Conservation (phyloP, 129 eudicot genomes). For the Oenanthe sinensis region DNA sequence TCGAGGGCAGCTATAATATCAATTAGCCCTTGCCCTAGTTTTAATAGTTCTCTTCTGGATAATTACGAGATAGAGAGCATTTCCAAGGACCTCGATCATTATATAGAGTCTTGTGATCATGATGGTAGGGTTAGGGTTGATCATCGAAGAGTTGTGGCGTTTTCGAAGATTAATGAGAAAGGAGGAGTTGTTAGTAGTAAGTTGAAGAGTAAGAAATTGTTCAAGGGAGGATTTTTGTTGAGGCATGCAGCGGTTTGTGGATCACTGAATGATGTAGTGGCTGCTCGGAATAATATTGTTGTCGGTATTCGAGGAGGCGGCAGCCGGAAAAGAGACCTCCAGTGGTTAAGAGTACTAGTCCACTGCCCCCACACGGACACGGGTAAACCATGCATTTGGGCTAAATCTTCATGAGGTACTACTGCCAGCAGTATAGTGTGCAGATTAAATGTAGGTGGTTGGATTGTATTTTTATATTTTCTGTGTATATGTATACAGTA, state of each 20-base stretch:
- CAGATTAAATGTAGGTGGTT: conserved; percentile 7
- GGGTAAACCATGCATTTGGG: conserved; percentile 10
- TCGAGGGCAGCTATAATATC: background rate
- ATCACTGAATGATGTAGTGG: conserved; percentile 36
- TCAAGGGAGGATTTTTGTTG: conserved; percentile 21
- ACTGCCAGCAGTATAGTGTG: background rate
- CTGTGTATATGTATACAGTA: too few species aligned
- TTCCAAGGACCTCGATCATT: conserved; percentile 34
- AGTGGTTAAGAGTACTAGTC: conserved; percentile 6
- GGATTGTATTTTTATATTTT: background rate
- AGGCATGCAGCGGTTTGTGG: conserved; percentile 29
- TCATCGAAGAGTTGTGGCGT: conserved; percentile 9
- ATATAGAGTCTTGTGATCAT: conserved; percentile 27
- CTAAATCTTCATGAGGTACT: background rate
- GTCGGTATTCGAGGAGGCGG: background rate
- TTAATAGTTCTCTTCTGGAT: conserved; percentile 39
- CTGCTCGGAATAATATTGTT: background rate
- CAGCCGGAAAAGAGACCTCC: conserved; percentile 18
- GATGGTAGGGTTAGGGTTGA: background rate
- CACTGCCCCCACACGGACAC: conserved; percentile 6
- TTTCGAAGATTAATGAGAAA: conserved; percentile 6
- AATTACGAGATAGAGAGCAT: conserved; percentile 49
- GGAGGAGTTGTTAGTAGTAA: conserved; percentile 9
- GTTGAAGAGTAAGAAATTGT: conserved; percentile 11
- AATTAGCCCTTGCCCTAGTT: background rate